Evolutionary conservation across 306 rosid genomes (phyloP), one percentile per base, ranked within the genome.

Genomic region (Betula pendula): DNA sequence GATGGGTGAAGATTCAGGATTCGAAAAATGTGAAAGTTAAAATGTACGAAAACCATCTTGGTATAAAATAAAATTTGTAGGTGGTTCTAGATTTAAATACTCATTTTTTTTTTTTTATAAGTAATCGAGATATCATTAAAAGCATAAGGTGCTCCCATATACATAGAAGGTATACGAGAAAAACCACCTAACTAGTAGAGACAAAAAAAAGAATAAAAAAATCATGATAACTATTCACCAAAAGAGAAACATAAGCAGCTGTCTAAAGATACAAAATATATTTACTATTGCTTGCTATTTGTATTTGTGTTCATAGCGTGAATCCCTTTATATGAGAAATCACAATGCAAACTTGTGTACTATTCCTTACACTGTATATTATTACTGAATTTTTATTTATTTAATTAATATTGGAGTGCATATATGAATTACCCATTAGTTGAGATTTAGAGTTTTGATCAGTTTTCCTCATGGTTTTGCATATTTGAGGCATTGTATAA

Each of bases 401-500:
- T 56, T 56, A 56, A 56, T 38, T 38, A 20, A 25, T 56, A 0
- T 56, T 5, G 35, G 35, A 38, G 25, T 82, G 25, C 52, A 68
- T 63, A 56, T 56, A 67, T 17, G 22, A 51, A 52, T 24, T 40
- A 51, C 81, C 74, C 47, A 79, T 38, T 66, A 69, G 52, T 50
- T 70, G 45, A 62, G 66, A 33, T 70, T 48, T 68, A 47, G 43
- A 77, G 63, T 62, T 80, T 8, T 67, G 8, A 38, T 68, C n/a
- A n/a, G 50, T 44, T 66, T 20, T 53, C 25, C 15, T 53, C 60
- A 35, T 48, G 69, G 31, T 62, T 82, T 75, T 75, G 22, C 73
- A 10, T 14, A 63, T 29, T 17, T 38, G 48, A 59, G 40, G 72
- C 71, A 19, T 9, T 16, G 25, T 47, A 55, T 74, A 48, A 71